These are phyloP conservation scores for Pouteria glomerata DNA, from an alignment of 148 eudicot species.

Conservation along the genomic window DNA sequence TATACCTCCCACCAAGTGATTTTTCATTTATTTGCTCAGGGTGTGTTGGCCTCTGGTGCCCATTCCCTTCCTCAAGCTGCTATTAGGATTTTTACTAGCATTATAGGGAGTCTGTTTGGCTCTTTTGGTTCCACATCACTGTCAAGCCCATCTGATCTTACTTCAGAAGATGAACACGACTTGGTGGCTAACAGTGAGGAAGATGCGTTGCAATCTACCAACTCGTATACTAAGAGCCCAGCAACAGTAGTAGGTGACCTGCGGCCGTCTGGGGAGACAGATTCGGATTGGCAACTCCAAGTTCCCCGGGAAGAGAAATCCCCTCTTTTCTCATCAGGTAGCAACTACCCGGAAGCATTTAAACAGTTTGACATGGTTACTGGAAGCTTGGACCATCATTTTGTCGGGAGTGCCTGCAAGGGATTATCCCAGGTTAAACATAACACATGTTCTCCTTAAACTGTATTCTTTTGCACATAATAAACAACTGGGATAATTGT, in stretches of 20 bases:
- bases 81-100: slow-evolving; percentile 44
- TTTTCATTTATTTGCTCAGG: neutral
- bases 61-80: slow-evolving; percentile 57
- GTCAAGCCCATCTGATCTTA: slow-evolving; percentile 25
- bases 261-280: slow-evolving; percentile 23
- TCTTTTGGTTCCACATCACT: slow-evolving; percentile 36
- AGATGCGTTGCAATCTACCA: slow-evolving; percentile 34
- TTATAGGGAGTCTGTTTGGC: slow-evolving; percentile 49
- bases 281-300: slow-evolving; percentile 20
- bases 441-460: neutral
- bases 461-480: neutral
- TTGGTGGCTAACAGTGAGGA: slow-evolving; percentile 27
- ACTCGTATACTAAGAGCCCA: slow-evolving; percentile 15
- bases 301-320: slow-evolving; percentile 19
- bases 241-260: slow-evolving; percentile 16
- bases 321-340: slow-evolving; percentile 9
- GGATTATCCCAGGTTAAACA: slow-evolving; percentile 52
- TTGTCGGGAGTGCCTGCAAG: slow-evolving; percentile 48
- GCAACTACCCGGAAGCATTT: slow-evolving; percentile 24
- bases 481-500: neutral
- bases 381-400: slow-evolving; percentile 83
- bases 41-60: slow-evolving; percentile 16
- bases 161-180: slow-evolving; percentile 21
- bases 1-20: neutral
- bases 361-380: slow-evolving; percentile 72